These are phyloP conservation scores for Ophiostoma sp. DNA, from an alignment of 2,329 filamentous ascomycete genomes.

Conservation along the genomic window DNA sequence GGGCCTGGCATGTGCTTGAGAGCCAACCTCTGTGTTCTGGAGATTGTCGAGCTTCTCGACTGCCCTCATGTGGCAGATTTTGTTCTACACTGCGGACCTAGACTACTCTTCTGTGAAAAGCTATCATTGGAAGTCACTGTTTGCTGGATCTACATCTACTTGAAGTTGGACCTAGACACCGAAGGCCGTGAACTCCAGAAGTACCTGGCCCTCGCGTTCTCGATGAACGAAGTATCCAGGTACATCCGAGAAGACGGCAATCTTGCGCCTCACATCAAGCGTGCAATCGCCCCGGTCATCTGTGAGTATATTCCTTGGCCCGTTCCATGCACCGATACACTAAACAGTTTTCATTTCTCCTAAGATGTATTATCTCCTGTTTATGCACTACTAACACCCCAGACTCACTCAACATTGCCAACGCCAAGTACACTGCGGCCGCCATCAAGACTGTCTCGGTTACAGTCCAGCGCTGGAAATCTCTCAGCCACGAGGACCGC, in stretches of 20 bases:
- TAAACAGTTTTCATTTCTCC: background rate
- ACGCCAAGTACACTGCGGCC: background rate
- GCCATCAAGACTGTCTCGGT: background rate
- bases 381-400: background rate
- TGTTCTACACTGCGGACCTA: background rate
- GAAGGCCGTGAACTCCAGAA: background rate
- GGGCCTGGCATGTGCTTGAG: background rate
- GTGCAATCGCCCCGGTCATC: background rate
- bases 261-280: background rate
- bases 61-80: background rate
- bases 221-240: background rate
- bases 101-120: background rate
- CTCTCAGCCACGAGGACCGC: background rate
- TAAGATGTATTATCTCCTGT: background rate
- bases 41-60: background rate
- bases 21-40: background rate
- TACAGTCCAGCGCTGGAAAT: background rate
- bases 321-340: too few relatives aligned
- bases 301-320: background rate
- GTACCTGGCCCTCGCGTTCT: background rate
- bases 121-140: background rate
- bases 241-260: background rate
- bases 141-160: constrained; percentile 1
- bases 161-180: background rate
- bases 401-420: background rate